A percentile compares a stretch with the other conserved stretches of the same genome.
These are phyloP conservation scores for Xylaria nigripes DNA, from an alignment of 495 filamentous ascomycete genomes.

Conservation along the genomic window DNA sequence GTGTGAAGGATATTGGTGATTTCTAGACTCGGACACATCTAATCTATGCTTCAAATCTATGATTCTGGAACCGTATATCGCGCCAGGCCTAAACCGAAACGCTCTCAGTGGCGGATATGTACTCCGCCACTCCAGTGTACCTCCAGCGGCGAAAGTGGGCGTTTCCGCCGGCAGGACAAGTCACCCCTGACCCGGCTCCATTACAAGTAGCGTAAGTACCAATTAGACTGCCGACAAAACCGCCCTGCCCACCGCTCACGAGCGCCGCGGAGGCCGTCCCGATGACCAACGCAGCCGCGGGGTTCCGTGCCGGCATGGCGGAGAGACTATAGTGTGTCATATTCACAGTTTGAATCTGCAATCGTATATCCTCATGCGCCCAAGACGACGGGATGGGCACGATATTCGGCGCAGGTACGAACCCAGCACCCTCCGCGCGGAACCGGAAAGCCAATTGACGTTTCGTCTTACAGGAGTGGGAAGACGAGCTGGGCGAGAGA, in stretches of 20 bases:
- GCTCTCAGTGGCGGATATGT: slow-evolving; percentile 18
- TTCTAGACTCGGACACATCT: neutral
- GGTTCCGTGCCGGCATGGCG: slow-evolving; percentile 18
- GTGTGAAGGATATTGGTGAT: neutral
- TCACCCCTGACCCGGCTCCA: slow-evolving; percentile 24
- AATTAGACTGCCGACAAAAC: slow-evolving; percentile 33
- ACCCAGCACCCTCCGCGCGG: slow-evolving; percentile 20
- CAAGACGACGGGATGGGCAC: slow-evolving; percentile 17
- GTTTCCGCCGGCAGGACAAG: slow-evolving; percentile 20
- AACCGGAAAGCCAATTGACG: slow-evolving; percentile 22
- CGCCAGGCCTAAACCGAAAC: neutral
- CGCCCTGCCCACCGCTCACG: slow-evolving; percentile 29
- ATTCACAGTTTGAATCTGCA: slow-evolving; percentile 30
- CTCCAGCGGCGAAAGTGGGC: slow-evolving; percentile 33
- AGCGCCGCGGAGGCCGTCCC: slow-evolving; percentile 25
- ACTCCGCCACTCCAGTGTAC: slow-evolving; percentile 29
- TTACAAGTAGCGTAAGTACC: slow-evolving; percentile 41
- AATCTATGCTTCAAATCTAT: neutral
- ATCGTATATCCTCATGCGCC: slow-evolving; percentile 17
- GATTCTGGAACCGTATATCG: neutral
- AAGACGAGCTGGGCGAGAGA: slow-evolving; percentile 8
- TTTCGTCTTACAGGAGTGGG: neutral
- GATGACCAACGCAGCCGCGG: slow-evolving; percentile 12
- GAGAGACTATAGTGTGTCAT: slow-evolving; percentile 31
- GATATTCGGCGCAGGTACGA: neutral